Conservation (phyloP, 73 alveolate genomes). For the Tetrahymena borealis region DNA sequence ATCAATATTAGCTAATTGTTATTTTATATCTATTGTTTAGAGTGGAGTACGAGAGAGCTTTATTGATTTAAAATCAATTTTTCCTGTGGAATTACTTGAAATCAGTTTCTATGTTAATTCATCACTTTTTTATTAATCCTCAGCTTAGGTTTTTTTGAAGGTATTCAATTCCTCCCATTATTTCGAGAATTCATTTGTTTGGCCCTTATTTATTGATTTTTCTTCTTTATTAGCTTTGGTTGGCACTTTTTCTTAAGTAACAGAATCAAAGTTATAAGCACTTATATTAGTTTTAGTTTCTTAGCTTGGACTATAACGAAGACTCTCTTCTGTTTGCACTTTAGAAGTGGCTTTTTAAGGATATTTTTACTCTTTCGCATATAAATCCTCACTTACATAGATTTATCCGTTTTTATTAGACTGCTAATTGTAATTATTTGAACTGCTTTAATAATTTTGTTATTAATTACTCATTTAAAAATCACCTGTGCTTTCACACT, state of each 20-base stretch:
- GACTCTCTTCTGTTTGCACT: neutral
- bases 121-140: neutral
- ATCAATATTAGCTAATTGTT: neutral
- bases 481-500: neutral
- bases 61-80: neutral
- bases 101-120: neutral
- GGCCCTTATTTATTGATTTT: neutral
- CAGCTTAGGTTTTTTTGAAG: neutral
- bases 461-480: neutral
- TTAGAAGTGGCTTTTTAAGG: neutral
- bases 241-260: neutral
- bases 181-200: neutral
- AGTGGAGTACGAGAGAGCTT: neutral
- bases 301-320: neutral
- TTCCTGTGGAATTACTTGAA: neutral
- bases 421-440: too few species aligned
- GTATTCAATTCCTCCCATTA: neutral
- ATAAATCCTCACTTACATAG: neutral
- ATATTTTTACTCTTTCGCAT: neutral
- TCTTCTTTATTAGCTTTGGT: neutral
- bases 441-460: neutral
- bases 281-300: neutral
- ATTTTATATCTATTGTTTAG: neutral
- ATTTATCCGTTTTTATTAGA: too few species aligned
- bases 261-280: neutral